Percentiles rank a stretch among this genome's conserved stretches.
Conservation (phyloP, 805 yeast species). For the Candida ponderosae region DNA sequence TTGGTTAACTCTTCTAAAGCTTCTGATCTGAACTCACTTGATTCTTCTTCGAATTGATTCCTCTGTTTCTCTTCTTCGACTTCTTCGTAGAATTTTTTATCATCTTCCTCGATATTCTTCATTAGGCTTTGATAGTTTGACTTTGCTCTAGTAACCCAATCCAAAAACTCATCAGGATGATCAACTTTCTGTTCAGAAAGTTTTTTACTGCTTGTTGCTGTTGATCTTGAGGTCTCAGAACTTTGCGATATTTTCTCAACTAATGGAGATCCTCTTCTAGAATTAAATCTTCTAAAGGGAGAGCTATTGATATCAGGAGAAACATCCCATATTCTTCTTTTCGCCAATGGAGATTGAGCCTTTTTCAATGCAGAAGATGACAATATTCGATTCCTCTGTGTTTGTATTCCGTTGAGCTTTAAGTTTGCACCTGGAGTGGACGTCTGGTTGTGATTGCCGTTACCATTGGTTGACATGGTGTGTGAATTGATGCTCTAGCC, state of each 20-base stretch:
- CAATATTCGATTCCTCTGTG: background rate
- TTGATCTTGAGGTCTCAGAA: background rate
- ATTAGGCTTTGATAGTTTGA: slow-evolving; percentile 24
- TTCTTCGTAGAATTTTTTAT: slow-evolving; percentile 26
- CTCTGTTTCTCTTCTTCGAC: slow-evolving; percentile 22
- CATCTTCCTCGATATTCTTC: slow-evolving; percentile 25
- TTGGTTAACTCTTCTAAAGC: slow-evolving; percentile 15
- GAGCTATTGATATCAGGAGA: slow-evolving; percentile 8
- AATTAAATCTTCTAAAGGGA: slow-evolving; percentile 16
- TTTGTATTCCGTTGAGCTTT: background rate
- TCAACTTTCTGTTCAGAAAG: background rate
- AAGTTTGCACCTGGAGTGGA: background rate
- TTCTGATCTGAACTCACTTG: slow-evolving; percentile 11
- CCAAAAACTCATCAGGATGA: slow-evolving; percentile 14
- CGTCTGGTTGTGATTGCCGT: background rate
- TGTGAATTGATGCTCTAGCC: no score
- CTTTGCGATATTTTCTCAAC: background rate
- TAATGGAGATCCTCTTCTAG: background rate
- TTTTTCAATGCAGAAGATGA: slow-evolving; percentile 2
- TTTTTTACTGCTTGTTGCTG: background rate
- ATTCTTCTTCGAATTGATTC: slow-evolving; percentile 11
- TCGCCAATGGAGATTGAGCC: slow-evolving; percentile 10
- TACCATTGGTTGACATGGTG: no score
- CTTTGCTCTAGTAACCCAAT: slow-evolving; percentile 29
- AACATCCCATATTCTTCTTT: slow-evolving; percentile 17